Conservation (phyloP, 805 yeast species). For the Myxozyma neotropica region DNA sequence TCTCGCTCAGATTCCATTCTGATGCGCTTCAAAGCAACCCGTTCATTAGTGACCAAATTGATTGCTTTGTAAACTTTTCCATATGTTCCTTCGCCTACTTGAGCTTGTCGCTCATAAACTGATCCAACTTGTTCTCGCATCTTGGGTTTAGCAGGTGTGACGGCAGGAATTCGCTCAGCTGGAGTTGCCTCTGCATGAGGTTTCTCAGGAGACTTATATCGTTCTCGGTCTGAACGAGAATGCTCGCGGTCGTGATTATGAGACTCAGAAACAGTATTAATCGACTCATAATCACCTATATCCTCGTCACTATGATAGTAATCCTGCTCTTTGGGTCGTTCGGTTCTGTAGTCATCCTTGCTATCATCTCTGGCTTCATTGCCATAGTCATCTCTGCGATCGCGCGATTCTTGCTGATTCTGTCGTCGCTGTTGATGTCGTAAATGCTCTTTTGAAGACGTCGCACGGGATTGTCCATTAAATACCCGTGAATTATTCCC, state of each 20-base stretch:
- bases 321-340: background rate
- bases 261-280: no score
- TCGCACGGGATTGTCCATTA: background rate
- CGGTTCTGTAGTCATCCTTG: no score
- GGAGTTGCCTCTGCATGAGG: background rate
- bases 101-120: constrained; percentile 69
- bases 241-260: no score
- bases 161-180: background rate
- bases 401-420: no score
- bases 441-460: background rate
- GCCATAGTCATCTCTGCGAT: no score
- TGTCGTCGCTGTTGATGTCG: background rate
- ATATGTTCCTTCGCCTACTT: constrained; percentile 99
- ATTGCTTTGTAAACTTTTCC: constrained; percentile 92
- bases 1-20: constrained; percentile 86
- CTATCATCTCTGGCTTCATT: no score
- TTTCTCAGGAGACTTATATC: background rate
- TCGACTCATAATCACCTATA: background rate
- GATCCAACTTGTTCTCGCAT: constrained; percentile 22
- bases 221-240: no score
- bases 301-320: background rate
- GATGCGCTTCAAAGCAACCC: constrained; percentile 84
- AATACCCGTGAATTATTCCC: background rate
- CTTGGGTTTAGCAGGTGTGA: background rate
- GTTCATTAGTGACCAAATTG: constrained; percentile 64